Percentiles rank a stretch among this genome's conserved stretches.
phyloP scores from a whole-genome alignment of 305 asterid genomes.

The Fraxinus greggii region DNA sequence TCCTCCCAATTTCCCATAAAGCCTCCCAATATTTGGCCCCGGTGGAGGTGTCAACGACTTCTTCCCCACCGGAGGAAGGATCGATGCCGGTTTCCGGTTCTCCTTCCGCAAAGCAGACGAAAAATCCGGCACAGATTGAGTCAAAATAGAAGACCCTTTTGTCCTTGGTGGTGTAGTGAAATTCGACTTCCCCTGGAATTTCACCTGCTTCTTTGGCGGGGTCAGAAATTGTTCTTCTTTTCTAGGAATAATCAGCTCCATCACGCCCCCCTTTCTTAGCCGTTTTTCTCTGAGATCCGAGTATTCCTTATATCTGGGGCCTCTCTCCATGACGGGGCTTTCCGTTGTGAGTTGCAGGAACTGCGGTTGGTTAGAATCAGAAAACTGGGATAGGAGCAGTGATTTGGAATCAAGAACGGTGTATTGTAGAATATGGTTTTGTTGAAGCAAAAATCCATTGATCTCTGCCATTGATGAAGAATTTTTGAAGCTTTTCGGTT shows the following conservation, averaged over 20 bases:
- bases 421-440: slow-evolving; percentile 15
- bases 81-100: slow-evolving; percentile 64
- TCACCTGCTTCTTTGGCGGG: slow-evolving; percentile 64
- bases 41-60: slow-evolving; percentile 56
- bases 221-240: slow-evolving; percentile 21
- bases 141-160: slow-evolving; percentile 42
- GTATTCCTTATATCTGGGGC: slow-evolving; percentile 41
- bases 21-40: slow-evolving; percentile 43
- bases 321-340: slow-evolving; percentile 31
- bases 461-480: slow-evolving; percentile 47
- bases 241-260: neutral
- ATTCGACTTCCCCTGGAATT: slow-evolving; percentile 48
- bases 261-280: slow-evolving; percentile 29
- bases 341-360: slow-evolving; percentile 37
- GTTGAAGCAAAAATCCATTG: slow-evolving; percentile 36
- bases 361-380: slow-evolving; percentile 43
- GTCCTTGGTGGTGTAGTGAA: slow-evolving; percentile 52
- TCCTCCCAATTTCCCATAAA: slow-evolving; percentile 44
- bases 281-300: slow-evolving; percentile 42
- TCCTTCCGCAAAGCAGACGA: slow-evolving; percentile 73
- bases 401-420: slow-evolving; percentile 65
- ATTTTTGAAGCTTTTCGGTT: neutral
- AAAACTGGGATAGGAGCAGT: slow-evolving; percentile 52
- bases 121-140: slow-evolving; percentile 89
- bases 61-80: slow-evolving; percentile 45